A percentile compares a stretch with the other conserved stretches of the same genome.
Conservation (phyloP, 116 monocot species). For the Phalaenopsis hybrid region DNA sequence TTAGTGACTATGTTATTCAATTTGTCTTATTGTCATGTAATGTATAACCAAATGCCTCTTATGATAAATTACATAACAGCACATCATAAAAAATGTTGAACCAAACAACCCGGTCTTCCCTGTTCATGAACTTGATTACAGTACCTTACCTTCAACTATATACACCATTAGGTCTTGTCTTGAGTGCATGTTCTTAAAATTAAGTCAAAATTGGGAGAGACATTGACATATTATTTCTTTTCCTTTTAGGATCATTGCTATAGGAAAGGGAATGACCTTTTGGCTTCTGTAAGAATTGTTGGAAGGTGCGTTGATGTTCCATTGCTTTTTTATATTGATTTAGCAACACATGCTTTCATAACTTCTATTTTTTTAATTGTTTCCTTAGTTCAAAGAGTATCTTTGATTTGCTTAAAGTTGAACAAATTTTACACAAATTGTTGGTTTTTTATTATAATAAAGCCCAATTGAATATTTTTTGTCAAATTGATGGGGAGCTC, state of each 20-base stretch:
- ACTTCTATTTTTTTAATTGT: background rate
- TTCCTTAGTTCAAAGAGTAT: background rate
- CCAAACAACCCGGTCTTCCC: background rate
- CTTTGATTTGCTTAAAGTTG: background rate
- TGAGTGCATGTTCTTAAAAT: background rate
- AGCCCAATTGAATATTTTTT: background rate
- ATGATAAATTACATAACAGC: too few species aligned
- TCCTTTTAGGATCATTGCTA: constrained; percentile 67
- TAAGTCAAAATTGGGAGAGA: background rate
- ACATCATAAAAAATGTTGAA: background rate
- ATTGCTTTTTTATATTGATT: background rate
- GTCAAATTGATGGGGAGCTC: background rate
- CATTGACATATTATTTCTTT: constrained; percentile 2
- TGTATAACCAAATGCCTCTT: too few species aligned
- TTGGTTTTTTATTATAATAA: background rate
- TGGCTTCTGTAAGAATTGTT: constrained; percentile 73
- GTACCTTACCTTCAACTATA: background rate
- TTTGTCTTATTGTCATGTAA: too few species aligned
- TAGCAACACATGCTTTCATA: background rate
- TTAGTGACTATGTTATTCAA: too few species aligned
- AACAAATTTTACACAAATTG: background rate
- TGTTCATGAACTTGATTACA: background rate
- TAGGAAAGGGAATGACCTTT: constrained; percentile 80
- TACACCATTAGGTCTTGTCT: background rate
- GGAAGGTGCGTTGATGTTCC: constrained; percentile 52